phyloP scores from a whole-genome alignment of 225 moss, liverwort and hornwort species.

The Thuidium tamariscinum region DNA sequence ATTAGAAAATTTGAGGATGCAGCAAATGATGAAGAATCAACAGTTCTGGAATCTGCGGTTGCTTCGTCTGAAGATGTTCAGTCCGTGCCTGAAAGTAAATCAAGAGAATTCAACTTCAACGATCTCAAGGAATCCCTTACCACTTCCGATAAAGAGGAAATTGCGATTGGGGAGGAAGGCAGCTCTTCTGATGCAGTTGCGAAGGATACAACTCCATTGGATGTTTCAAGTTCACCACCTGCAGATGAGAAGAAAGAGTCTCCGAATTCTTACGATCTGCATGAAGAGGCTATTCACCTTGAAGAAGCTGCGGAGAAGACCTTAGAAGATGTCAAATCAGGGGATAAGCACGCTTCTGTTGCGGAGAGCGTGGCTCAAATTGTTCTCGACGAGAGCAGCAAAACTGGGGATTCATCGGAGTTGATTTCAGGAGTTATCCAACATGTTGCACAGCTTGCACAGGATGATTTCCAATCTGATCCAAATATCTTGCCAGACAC shows the following conservation, averaged over 20 bases:
- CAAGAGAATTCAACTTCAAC: constrained; percentile 3
- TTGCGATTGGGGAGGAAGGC: neutral
- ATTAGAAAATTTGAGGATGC: neutral
- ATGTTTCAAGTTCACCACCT: constrained; percentile 16
- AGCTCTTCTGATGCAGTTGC: neutral
- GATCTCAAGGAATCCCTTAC: neutral
- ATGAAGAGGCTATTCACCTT: constrained; percentile 22
- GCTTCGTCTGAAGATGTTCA: neutral
- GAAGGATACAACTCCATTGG: neutral
- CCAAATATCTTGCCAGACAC: constrained; percentile 31
- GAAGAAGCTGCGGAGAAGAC: constrained; percentile 26
- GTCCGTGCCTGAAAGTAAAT: neutral
- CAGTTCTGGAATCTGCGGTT: neutral
- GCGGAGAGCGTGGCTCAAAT: constrained; percentile 32
- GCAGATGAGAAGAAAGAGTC: neutral
- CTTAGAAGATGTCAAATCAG: constrained; percentile 2
- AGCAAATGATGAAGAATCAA: neutral
- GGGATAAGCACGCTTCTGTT: neutral
- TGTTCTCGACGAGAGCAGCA: constrained; percentile 25
- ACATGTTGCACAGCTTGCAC: constrained; percentile 31
- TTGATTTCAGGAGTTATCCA: constrained; percentile 35
- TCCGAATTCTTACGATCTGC: constrained; percentile 13
- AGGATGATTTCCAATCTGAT: constrained; percentile 23
- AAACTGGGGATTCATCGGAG: constrained; percentile 14
- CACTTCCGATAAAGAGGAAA: neutral